Conservation (phyloP, 768 basidiomycete genomes). For the Pisolithus microcarpus region DNA sequence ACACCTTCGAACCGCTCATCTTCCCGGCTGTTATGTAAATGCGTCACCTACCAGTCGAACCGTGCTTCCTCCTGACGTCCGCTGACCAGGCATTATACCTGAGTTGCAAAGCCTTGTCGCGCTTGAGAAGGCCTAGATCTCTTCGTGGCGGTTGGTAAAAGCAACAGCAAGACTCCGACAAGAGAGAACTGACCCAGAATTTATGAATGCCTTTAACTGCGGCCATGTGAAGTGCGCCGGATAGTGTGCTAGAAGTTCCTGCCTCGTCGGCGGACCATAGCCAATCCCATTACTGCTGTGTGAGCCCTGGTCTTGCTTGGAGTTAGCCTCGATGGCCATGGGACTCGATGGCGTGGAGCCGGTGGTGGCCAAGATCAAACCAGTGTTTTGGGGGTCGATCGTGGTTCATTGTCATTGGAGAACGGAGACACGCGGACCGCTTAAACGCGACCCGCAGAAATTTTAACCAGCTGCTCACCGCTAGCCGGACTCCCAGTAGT, state of each 20-base stretch:
- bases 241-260: conserved; percentile 61
- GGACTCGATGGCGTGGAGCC: background rate
- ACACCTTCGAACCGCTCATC: background rate
- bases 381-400: no score
- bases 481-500: no score
- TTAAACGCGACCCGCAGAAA: no score
- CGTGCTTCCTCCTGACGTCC: conserved; percentile 51
- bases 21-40: background rate
- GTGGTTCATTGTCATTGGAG: no score
- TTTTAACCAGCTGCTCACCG: no score
- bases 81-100: conserved; percentile 57
- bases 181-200: conserved; percentile 52
- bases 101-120: conserved; percentile 60
- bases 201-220: conserved; percentile 70
- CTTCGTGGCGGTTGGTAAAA: conserved; percentile 30
- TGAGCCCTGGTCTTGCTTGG: background rate
- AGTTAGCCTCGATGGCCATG: conserved; percentile 5
- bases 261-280: conserved; percentile 59
- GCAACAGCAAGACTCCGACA: background rate
- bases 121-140: conserved; percentile 74
- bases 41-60: conserved; percentile 52
- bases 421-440: no score
- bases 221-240: conserved; percentile 71
- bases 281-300: conserved; percentile 31
- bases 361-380: no score